phyloP scores from a whole-genome alignment of 352 stramenopile genomes.

The Globisporangium orthogonon region DNA sequence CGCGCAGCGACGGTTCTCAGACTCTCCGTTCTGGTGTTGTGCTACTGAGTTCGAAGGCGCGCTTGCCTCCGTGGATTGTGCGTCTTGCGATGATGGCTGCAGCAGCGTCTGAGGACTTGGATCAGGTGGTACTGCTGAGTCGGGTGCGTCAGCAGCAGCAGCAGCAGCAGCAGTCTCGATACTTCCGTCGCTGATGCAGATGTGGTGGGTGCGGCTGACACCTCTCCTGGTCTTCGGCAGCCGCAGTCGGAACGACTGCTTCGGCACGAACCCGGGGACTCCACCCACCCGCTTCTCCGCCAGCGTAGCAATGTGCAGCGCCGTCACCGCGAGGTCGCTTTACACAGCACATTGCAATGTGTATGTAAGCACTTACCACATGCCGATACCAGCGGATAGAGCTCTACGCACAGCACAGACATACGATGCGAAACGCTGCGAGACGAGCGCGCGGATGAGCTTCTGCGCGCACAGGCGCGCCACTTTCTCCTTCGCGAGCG shows the following conservation, averaged over 20 bases:
- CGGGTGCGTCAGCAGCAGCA: too few relatives aligned
- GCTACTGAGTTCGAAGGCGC: too few relatives aligned
- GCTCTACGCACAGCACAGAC: not conserved
- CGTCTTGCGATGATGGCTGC: not conserved
- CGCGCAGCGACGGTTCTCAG: not conserved
- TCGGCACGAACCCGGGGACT: conserved; percentile 51
- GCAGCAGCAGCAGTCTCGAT: too few relatives aligned
- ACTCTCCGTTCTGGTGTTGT: too few relatives aligned
- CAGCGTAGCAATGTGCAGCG: conserved; percentile 48
- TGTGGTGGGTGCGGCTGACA: conserved; percentile 2
- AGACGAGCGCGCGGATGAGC: conserved; percentile 43
- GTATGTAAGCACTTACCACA: too few relatives aligned
- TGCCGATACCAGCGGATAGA: too few relatives aligned
- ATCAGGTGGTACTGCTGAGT: too few relatives aligned
- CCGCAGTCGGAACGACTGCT: conserved; percentile 50
- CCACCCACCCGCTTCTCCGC: conserved; percentile 20
- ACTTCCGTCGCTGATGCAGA: conserved; percentile 1
- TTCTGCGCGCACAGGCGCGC: conserved; percentile 53
- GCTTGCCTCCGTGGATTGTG: not conserved
- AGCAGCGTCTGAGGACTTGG: too few relatives aligned
- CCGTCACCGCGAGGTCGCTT: conserved; percentile 36
- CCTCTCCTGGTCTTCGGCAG: conserved; percentile 29
- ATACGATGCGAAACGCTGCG: conserved; percentile 6
- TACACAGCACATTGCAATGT: conserved; percentile 2
- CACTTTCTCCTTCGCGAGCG: conserved; percentile 25